Evolutionary conservation across 306 rosid genomes (phyloP), one percentile per base, ranked within the genome.

Genomic region (Lupinus albus): DNA sequence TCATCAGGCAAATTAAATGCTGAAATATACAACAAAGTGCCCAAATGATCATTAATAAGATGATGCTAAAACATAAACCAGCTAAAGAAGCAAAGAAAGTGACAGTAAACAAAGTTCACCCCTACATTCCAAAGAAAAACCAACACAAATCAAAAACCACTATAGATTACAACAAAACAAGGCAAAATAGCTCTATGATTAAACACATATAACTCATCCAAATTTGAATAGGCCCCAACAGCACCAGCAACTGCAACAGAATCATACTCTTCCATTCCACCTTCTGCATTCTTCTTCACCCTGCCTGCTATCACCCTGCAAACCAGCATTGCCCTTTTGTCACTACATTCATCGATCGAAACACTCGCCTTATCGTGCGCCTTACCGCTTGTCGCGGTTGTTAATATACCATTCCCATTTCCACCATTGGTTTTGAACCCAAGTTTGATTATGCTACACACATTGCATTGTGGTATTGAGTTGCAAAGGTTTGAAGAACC

Each of bases 251-350:
- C 75, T 0, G 97, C 87, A 66, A 93, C 75, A 0, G 97, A 90
- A 66, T 93, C 99, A 56, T 76, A 86, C 68, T 90, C 99, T 44
- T 90, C 97, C 86, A 72, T 65, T 4, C 76, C 65, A 6, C 87
- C 88, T 49, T 86, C 95, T 72, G 68, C 17, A 35, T 83, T 83
- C 87, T 86, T 93, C 95, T 88, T 90, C 80, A 93, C 99, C 42
- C 96, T 88, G 49, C 99, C 99, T 2, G 99, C 97, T 64, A 93
- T 90, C 80, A 93, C 99, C 18, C 99, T 35, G 80, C 99, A 93
- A 75, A 93, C 99, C 83, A 93, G 79, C 99, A 93, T 93, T 15
- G 97, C 99, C 70, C 95, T 81, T 68, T 65, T 79, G 44, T 83
- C 86, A 3, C 73, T 73, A 61, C 62, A 41, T 1, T 72, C 76